These are phyloP conservation scores for Malania oleifera DNA, from an alignment of 164 flowering plant species.

Conservation along the genomic window DNA sequence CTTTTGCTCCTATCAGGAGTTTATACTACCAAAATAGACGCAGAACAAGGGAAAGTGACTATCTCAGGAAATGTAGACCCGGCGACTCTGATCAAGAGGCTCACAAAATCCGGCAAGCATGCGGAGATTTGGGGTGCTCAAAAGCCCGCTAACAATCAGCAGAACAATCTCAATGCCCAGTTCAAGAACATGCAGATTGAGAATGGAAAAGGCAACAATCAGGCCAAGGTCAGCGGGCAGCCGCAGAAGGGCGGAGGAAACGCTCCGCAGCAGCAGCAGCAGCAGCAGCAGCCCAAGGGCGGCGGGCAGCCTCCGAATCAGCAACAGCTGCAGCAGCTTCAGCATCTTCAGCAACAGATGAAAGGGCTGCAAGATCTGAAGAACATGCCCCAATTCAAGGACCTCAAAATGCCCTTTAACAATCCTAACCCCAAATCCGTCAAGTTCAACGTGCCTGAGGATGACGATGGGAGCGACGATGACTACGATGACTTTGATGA, in stretches of 20 bases:
- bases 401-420: conserved; percentile 34
- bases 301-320: conserved; percentile 22
- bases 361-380: conserved; percentile 65
- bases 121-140: conserved; percentile 82
- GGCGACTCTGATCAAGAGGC: conserved; percentile 68
- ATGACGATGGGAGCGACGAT: conserved; percentile 42
- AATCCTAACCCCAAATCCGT: conserved; percentile 44
- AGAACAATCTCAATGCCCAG: conserved; percentile 49
- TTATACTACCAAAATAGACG: conserved; percentile 57
- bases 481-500: conserved; percentile 38
- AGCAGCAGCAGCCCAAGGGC: conserved; percentile 7
- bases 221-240: conserved; percentile 22
- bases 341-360: conserved; percentile 53
- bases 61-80: conserved; percentile 90
- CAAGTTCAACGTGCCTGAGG: conserved; percentile 52
- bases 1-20: conserved; percentile 51
- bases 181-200: conserved; percentile 65
- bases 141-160: conserved; percentile 41
- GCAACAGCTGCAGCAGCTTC: conserved; percentile 23
- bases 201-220: conserved; percentile 32
- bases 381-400: conserved; percentile 48
- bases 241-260: conserved; percentile 17
- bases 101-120: conserved; percentile 67
- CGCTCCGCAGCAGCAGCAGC: background rate
- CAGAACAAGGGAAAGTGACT: conserved; percentile 87